Percentiles rank a stretch among this genome's conserved stretches.
Evolutionary conservation across 768 basidiomycete genomes (phyloP).

Genomic region (Coprinopsis cinerea): DNA sequence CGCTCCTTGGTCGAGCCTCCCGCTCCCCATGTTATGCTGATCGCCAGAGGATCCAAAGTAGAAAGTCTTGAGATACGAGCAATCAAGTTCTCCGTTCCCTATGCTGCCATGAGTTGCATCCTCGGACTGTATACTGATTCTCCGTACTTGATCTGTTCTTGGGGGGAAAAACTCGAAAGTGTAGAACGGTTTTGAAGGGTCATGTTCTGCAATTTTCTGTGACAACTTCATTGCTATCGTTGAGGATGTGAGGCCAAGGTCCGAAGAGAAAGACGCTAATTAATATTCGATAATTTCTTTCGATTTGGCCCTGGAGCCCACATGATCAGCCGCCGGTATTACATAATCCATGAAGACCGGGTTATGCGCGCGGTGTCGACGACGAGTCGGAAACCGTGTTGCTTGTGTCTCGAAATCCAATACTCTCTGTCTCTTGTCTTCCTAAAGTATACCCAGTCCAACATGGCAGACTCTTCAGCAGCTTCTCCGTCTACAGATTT

Average conservation of each 20-base stretch:
- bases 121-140: neutral
- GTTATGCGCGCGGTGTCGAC: neutral
- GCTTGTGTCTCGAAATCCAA: too few relatives aligned
- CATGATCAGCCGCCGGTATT: constrained; percentile 8
- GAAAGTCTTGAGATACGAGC: constrained; percentile 81
- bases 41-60: constrained; percentile 70
- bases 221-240: constrained; percentile 57
- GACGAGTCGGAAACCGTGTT: neutral
- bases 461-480: constrained; percentile 35
- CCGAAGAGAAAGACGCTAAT: neutral
- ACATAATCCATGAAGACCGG: neutral
- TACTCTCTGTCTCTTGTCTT: too few relatives aligned
- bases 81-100: constrained; percentile 91
- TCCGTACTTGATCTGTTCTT: constrained; percentile 73
- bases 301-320: neutral
- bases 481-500: constrained; percentile 76
- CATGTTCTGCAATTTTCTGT: constrained; percentile 52
- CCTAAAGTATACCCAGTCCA: neutral
- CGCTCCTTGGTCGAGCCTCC: constrained; percentile 88
- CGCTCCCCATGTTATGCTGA: constrained; percentile 97
- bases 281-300: neutral
- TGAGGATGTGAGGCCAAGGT: neutral
- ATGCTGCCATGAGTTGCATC: constrained; percentile 3
- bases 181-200: constrained; percentile 61
- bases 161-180: constrained; percentile 98